phyloP scores from a whole-genome alignment of 2,329 filamentous ascomycete genomes.

The Chaetomium globosum region DNA sequence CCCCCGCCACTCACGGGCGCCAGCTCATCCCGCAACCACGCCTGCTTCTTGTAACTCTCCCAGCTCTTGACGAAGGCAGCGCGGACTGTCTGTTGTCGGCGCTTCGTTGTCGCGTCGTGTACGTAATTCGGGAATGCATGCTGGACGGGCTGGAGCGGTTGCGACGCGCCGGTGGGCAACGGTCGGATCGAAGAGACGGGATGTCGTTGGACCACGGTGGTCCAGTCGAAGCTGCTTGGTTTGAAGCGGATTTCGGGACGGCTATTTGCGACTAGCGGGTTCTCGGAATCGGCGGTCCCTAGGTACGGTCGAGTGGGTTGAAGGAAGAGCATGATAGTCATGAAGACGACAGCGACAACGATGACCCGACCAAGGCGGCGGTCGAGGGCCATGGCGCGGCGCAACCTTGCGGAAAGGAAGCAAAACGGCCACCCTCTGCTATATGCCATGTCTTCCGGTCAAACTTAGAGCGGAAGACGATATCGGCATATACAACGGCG shows the following conservation, averaged over 20 bases:
- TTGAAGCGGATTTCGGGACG: constrained; percentile 24
- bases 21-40: constrained; percentile 58
- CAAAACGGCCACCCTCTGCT: constrained; percentile 8
- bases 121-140: constrained; percentile 42
- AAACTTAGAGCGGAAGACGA: background rate
- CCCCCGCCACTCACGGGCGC: constrained; percentile 51
- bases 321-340: constrained; percentile 21
- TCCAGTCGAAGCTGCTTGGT: constrained; percentile 36
- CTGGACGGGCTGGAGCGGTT: constrained; percentile 33
- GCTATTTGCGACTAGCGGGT: background rate
- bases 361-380: constrained; percentile 26
- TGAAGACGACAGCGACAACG: constrained; percentile 22
- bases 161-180: constrained; percentile 29
- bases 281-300: background rate
- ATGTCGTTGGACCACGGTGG: constrained; percentile 27
- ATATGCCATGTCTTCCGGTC: constrained; percentile 7
- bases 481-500: constrained; percentile 7
- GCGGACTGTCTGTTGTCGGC: constrained; percentile 44
- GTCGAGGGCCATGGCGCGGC: constrained; percentile 19
- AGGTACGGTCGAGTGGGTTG: constrained; percentile 13
- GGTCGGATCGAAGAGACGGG: constrained; percentile 39
- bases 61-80: constrained; percentile 50
- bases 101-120: constrained; percentile 27
- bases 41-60: constrained; percentile 54
- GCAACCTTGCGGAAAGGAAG: constrained; percentile 1